These are phyloP conservation scores for Fusarium paranaense DNA, from an alignment of 2,329 filamentous ascomycete genomes.

Conservation along the genomic window DNA sequence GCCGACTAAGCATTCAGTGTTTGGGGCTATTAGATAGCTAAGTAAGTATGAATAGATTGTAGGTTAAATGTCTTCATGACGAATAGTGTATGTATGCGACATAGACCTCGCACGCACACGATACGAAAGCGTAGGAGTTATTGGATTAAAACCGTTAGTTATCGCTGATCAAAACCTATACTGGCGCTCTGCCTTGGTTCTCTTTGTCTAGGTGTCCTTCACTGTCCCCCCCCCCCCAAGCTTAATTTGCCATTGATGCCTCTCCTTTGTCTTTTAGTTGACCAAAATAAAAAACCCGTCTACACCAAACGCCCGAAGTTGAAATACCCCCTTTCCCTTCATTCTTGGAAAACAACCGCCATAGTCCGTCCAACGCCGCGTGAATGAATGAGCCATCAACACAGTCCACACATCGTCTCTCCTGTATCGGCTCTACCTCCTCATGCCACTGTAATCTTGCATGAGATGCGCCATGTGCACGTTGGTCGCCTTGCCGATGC, in stretches of 20 bases:
- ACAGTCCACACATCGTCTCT: neutral
- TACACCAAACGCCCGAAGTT: conserved; percentile 25
- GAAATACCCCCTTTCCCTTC: neutral
- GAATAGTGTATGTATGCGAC: neutral
- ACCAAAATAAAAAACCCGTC: conserved; percentile 7
- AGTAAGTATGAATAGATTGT: neutral
- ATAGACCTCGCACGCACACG: neutral
- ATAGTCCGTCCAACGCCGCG: conserved; percentile 27
- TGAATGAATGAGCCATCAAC: conserved; percentile 10
- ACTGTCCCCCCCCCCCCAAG: conserved; percentile 4
- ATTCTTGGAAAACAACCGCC: neutral
- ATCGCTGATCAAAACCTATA: conserved; percentile 20
- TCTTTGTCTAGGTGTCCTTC: conserved; percentile 19
- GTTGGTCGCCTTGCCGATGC: conserved; percentile 85
- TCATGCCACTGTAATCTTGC: conserved; percentile 73
- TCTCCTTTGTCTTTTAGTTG: conserved; percentile 10
- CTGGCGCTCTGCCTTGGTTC: conserved; percentile 16
- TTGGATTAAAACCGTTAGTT: conserved; percentile 13
- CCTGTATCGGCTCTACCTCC: conserved; percentile 49
- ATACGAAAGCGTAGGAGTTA: conserved; percentile 1
- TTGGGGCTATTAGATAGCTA: neutral
- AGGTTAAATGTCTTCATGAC: neutral
- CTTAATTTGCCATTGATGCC: conserved; percentile 1
- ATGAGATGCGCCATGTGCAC: conserved; percentile 86
- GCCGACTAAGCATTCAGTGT: neutral